Evolutionary conservation across 2,329 filamentous ascomycete genomes (phyloP).

Genomic region (Truncatella angustata): DNA sequence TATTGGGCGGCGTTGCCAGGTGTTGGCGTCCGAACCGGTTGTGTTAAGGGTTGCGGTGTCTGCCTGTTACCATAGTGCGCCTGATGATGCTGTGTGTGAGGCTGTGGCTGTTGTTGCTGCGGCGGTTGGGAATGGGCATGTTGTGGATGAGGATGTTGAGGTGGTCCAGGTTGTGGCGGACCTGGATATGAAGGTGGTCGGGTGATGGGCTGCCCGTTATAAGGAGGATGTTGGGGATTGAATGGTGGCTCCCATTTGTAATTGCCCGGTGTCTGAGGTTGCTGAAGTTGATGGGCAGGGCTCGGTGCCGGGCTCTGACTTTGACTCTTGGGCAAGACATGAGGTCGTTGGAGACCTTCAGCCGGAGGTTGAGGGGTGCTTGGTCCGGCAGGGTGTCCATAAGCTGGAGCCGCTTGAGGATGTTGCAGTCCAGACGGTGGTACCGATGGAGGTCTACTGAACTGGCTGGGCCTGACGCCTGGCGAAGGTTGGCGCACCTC

Average conservation of each 20-base stretch:
- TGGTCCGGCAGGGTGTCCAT: slow-evolving; percentile 25
- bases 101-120: slow-evolving; percentile 22
- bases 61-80: slow-evolving; percentile 21
- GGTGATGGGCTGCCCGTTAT: slow-evolving; percentile 15
- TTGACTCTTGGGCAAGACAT: slow-evolving; percentile 28
- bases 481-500: slow-evolving; percentile 22
- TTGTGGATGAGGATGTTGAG: slow-evolving; percentile 19
- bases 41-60: slow-evolving; percentile 18
- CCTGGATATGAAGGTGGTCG: slow-evolving; percentile 26
- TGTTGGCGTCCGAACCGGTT: slow-evolving; percentile 34
- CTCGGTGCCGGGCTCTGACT: slow-evolving; percentile 26
- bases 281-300: slow-evolving; percentile 20
- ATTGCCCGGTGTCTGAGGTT: slow-evolving; percentile 27
- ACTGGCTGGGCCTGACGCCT: slow-evolving; percentile 22
- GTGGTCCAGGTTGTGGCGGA: slow-evolving; percentile 15
- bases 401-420: slow-evolving; percentile 33
- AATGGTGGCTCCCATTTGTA: slow-evolving; percentile 42
- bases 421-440: slow-evolving; percentile 36
- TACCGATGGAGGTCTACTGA: slow-evolving; percentile 16
- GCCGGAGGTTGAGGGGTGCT: slow-evolving; percentile 22
- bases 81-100: slow-evolving; percentile 24
- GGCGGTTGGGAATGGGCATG: slow-evolving; percentile 20
- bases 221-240: slow-evolving; percentile 30
- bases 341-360: slow-evolving; percentile 33
- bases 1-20: slow-evolving; percentile 25